phyloP scores from a whole-genome alignment of 2,329 filamentous ascomycete species.

The Diplodia seriata region DNA sequence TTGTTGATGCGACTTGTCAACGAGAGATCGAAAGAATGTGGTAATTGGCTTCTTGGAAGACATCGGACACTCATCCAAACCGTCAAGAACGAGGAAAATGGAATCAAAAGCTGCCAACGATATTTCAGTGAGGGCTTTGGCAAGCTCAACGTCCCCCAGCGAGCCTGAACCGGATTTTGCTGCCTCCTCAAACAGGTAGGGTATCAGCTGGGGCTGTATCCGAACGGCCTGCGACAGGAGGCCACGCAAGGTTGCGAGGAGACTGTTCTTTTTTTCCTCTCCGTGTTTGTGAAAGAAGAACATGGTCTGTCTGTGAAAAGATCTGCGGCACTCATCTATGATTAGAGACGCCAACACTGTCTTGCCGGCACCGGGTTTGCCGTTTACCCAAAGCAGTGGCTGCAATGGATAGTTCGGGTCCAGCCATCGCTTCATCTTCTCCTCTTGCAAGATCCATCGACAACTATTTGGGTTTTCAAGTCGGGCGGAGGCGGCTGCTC shows the following conservation, averaged over 20 bases:
- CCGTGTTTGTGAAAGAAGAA: neutral
- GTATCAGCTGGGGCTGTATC: neutral
- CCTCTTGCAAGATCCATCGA: neutral
- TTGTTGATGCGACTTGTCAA: neutral
- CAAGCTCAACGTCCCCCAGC: neutral
- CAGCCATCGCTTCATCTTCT: neutral
- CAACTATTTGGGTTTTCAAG: neutral
- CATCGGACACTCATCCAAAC: neutral
- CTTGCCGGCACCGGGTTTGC: constrained; percentile 54
- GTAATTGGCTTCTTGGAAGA: neutral
- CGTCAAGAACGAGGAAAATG: neutral
- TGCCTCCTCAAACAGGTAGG: neutral
- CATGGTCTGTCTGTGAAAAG: neutral
- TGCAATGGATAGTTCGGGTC: constrained; percentile 15
- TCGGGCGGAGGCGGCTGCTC: neutral
- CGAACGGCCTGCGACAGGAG: neutral
- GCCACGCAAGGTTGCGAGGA: neutral
- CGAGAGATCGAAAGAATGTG: neutral
- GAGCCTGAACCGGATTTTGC: neutral
- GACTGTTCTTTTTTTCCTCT: neutral
- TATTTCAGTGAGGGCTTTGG: neutral
- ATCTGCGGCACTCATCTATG: constrained; percentile 44
- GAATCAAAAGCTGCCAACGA: neutral
- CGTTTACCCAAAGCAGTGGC: constrained; percentile 50
- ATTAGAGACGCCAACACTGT: constrained; percentile 52